Evolutionary conservation across 768 basidiomycete genomes (phyloP).

Genomic region (Mycena chlorophos): DNA sequence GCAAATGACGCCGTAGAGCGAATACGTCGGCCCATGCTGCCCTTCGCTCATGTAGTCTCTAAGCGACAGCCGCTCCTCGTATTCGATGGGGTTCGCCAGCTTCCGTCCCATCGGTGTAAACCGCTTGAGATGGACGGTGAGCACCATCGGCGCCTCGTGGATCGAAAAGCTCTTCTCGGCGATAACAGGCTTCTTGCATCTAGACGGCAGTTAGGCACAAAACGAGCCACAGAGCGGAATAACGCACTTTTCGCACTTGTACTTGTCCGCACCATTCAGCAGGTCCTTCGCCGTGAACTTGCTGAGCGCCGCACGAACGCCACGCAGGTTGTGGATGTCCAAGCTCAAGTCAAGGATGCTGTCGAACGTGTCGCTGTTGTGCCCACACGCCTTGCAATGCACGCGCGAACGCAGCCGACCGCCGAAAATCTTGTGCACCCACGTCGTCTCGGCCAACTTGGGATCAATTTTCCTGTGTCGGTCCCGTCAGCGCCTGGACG

Average conservation of each 20-base stretch:
- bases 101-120: conserved; percentile 92
- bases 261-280: conserved; percentile 90
- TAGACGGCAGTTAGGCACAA: conserved; percentile 30
- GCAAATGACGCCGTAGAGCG: conserved; percentile 87
- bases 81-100: conserved; percentile 74
- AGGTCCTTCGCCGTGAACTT: conserved; percentile 82
- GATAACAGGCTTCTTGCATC: conserved; percentile 88
- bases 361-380: conserved; percentile 97
- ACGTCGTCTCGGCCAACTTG: conserved; percentile 80
- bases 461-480: conserved; percentile 62
- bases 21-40: conserved; percentile 75
- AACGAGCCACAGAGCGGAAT: background rate
- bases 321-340: conserved; percentile 69
- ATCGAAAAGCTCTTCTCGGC: conserved; percentile 91
- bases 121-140: conserved; percentile 93
- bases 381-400: conserved; percentile 73
- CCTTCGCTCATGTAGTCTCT: conserved; percentile 82
- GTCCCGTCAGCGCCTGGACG: background rate
- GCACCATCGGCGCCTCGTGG: conserved; percentile 80
- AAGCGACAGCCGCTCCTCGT: conserved; percentile 72
- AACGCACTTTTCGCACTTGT: conserved; percentile 96
- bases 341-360: conserved; percentile 90
- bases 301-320: conserved; percentile 69
- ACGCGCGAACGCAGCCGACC: conserved; percentile 91
- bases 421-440: conserved; percentile 94